Evolutionary conservation across 768 basidiomycete genomes (phyloP).

Genomic region (Amylocystis lapponica): DNA sequence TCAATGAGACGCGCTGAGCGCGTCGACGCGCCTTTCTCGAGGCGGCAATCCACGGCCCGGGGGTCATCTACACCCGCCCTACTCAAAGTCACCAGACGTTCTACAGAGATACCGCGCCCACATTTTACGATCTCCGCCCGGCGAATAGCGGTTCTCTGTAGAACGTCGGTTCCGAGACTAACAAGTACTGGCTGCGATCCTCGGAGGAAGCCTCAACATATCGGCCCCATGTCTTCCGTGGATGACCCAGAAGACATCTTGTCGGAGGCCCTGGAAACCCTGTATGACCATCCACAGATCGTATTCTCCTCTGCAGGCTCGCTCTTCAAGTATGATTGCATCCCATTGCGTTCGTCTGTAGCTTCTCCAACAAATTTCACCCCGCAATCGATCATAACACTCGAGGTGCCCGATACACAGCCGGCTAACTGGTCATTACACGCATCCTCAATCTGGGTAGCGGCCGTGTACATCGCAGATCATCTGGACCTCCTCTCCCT

Average conservation of each 20-base stretch:
- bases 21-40: too few species aligned
- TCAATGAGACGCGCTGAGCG: too few species aligned
- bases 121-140: too few species aligned
- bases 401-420: slow-evolving; percentile 59
- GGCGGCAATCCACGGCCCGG: too few species aligned
- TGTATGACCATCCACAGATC: slow-evolving; percentile 61
- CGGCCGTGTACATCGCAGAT: slow-evolving; percentile 63
- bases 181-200: too few species aligned
- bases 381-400: slow-evolving; percentile 28
- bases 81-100: too few species aligned
- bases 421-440: slow-evolving; percentile 71
- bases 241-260: slow-evolving; percentile 61
- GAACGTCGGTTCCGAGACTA: too few species aligned
- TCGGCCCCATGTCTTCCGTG: too few species aligned
- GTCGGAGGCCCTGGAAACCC: slow-evolving; percentile 51
- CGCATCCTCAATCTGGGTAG: slow-evolving; percentile 71
- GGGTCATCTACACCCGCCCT: too few species aligned
- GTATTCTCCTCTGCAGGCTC: slow-evolving; percentile 52
- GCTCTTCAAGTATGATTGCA: slow-evolving; percentile 40
- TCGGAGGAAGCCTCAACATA: too few species aligned
- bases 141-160: too few species aligned
- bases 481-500: slow-evolving; percentile 47
- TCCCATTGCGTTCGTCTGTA: slow-evolving; percentile 8
- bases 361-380: neutral
- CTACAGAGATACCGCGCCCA: too few species aligned